Evolutionary conservation across 2,329 filamentous ascomycete genomes (phyloP).

Genomic region (Phaeoacremonium minimum): DNA sequence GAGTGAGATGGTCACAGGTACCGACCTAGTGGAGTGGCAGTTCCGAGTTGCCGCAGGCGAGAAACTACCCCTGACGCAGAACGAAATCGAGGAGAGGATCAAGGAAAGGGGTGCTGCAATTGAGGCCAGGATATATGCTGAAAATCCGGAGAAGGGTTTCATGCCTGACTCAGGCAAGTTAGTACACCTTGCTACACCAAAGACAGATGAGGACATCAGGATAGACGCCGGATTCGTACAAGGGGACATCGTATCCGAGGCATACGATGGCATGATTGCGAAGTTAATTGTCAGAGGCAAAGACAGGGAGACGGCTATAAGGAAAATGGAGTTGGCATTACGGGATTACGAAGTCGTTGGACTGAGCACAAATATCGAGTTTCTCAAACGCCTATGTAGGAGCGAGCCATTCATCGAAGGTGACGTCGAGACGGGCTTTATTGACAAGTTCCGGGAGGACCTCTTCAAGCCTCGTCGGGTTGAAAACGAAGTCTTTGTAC

Average conservation of each 20-base stretch:
- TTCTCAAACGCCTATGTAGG: conserved; percentile 81
- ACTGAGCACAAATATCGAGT: conserved; percentile 92
- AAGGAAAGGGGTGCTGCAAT: conserved; percentile 77
- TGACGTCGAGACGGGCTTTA: conserved; percentile 93
- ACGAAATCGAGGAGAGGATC: conserved; percentile 71
- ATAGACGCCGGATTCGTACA: conserved; percentile 92
- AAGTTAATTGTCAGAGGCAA: conserved; percentile 90
- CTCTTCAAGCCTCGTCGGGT: conserved; percentile 65
- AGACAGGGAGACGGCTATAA: conserved; percentile 74
- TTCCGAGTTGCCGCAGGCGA: conserved; percentile 67
- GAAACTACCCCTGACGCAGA: conserved; percentile 50
- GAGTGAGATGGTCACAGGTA: conserved; percentile 65
- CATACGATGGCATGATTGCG: conserved; percentile 98
- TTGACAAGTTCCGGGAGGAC: conserved; percentile 78
- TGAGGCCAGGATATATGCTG: conserved; percentile 93
- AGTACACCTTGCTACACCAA: conserved; percentile 74
- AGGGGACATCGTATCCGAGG: conserved; percentile 87
- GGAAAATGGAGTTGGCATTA: conserved; percentile 75
- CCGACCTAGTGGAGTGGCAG: conserved; percentile 90
- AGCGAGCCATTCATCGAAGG: conserved; percentile 80
- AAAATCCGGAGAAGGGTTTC: conserved; percentile 88
- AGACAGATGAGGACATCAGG: conserved; percentile 66
- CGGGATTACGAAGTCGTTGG: conserved; percentile 91
- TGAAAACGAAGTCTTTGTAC: conserved; percentile 72
- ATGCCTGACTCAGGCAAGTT: conserved; percentile 89